Evolutionary conservation across 2,329 filamentous ascomycete species (phyloP).

Genomic region (Sarocladium brachiariae): DNA sequence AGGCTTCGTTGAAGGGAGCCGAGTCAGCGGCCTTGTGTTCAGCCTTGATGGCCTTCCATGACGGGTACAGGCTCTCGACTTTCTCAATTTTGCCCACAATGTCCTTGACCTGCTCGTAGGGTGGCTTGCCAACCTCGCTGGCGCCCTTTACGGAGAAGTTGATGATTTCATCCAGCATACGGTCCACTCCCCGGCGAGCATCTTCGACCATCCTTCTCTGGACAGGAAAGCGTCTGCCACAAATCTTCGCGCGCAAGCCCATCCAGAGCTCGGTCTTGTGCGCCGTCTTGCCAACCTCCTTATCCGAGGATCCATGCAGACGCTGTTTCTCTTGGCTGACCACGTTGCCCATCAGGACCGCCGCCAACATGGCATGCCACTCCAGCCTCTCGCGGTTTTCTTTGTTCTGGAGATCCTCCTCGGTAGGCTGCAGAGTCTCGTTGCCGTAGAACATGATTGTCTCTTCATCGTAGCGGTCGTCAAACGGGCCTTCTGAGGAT

Average conservation of each 20-base stretch:
- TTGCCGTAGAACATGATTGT: conserved; percentile 89
- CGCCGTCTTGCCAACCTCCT: conserved; percentile 52
- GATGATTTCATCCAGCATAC: conserved; percentile 78
- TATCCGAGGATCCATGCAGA: conserved; percentile 68
- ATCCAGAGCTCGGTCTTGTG: conserved; percentile 81
- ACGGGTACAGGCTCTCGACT: conserved; percentile 79
- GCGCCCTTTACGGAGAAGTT: conserved; percentile 91
- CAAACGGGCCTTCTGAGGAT: conserved; percentile 73
- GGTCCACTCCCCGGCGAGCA: conserved; percentile 64
- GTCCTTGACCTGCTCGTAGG: conserved; percentile 82
- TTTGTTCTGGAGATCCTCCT: conserved; percentile 84
- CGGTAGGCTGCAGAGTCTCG: conserved; percentile 78
- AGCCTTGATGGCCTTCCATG: conserved; percentile 63
- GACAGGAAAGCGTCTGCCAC: conserved; percentile 74
- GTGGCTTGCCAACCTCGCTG: conserved; percentile 81
- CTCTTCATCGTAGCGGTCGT: conserved; percentile 81
- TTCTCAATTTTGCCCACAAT: conserved; percentile 86
- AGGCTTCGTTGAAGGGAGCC: conserved; percentile 70
- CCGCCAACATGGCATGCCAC: conserved; percentile 97
- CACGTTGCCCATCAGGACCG: conserved; percentile 91
- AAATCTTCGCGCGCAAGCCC: conserved; percentile 75
- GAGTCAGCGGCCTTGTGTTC: conserved; percentile 75
- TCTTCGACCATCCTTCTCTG: conserved; percentile 88
- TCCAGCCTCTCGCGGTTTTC: conserved; percentile 85
- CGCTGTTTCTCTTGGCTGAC: conserved; percentile 98